Evolutionary conservation across 805 yeast genomes (phyloP).

Genomic region (Candida stauntonica): DNA sequence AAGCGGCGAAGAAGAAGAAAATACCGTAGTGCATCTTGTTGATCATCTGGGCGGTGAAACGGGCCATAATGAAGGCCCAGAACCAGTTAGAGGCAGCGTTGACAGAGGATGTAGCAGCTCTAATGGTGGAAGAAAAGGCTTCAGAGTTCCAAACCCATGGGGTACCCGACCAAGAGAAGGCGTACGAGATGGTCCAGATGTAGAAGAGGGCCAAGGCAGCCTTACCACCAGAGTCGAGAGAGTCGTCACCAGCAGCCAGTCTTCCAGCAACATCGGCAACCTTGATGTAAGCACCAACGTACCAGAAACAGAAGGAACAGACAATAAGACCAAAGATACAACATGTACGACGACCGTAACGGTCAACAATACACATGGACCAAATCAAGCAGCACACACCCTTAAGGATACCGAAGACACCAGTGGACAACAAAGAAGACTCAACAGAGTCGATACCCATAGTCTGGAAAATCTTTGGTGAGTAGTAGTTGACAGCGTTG

Average conservation of each 20-base stretch:
- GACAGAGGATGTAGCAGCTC: conserved; percentile 40
- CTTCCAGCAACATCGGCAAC: conserved; percentile 13
- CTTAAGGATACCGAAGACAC: conserved; percentile 48
- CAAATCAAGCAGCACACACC: conserved; percentile 40
- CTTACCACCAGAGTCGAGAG: conserved; percentile 35
- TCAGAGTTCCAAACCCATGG: conserved; percentile 46
- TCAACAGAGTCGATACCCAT: conserved; percentile 44
- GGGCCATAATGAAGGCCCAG: conserved; percentile 46
- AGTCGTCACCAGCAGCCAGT: conserved; percentile 29
- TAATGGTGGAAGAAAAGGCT: conserved; percentile 39
- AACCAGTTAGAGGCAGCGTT: conserved; percentile 46
- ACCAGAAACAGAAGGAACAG: conserved; percentile 43
- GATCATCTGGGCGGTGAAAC: conserved; percentile 42
- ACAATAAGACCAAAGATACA: conserved; percentile 35
- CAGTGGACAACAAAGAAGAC: conserved; percentile 46
- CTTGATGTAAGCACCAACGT: conserved; percentile 44
- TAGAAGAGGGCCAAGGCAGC: conserved; percentile 33
- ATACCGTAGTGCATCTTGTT: conserved; percentile 40
- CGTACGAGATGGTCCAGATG: conserved; percentile 43
- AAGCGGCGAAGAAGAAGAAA: conserved; percentile 33
- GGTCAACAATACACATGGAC: conserved; percentile 43
- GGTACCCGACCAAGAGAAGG: conserved; percentile 42
- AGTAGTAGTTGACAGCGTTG: conserved; percentile 48
- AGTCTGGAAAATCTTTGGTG: conserved; percentile 47
- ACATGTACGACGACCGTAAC: conserved; percentile 41